Evolutionary conservation across 2,329 filamentous ascomycete species (phyloP).

Genomic region (Colletotrichum liriopes): DNA sequence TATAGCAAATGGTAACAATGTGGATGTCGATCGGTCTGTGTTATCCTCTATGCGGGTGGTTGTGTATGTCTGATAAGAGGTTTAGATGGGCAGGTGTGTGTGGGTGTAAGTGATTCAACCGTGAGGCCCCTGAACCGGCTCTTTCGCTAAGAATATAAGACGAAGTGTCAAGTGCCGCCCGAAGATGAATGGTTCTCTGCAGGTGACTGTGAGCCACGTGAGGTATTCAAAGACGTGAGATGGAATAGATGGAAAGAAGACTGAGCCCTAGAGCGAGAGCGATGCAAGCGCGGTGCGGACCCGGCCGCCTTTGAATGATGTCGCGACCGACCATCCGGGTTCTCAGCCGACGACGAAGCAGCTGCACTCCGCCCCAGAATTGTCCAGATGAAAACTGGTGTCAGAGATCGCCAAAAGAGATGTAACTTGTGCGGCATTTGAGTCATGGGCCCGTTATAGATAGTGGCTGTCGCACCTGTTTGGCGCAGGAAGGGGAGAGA

Average conservation of each 20-base stretch:
- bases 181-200: background rate
- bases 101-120: background rate
- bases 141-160: background rate
- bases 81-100: background rate
- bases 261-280: background rate
- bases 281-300: slow-evolving; percentile 22
- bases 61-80: background rate
- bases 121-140: background rate
- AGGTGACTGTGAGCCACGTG: slow-evolving; percentile 1
- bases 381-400: slow-evolving; percentile 20
- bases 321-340: slow-evolving; percentile 38
- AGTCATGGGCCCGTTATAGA: slow-evolving; percentile 3
- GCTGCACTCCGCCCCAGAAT: slow-evolving; percentile 34
- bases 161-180: background rate
- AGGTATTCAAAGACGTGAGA: background rate
- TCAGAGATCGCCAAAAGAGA: slow-evolving; percentile 4
- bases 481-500: background rate
- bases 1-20: background rate
- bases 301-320: slow-evolving; percentile 36
- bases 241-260: slow-evolving; percentile 13
- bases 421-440: slow-evolving; percentile 8
- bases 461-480: background rate
- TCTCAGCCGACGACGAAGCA: slow-evolving; percentile 34
- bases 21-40: background rate
- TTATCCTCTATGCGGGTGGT: background rate